These are phyloP conservation scores for Geotrichum reessii DNA, from an alignment of 1,139 yeast genomes.

Conservation along the genomic window DNA sequence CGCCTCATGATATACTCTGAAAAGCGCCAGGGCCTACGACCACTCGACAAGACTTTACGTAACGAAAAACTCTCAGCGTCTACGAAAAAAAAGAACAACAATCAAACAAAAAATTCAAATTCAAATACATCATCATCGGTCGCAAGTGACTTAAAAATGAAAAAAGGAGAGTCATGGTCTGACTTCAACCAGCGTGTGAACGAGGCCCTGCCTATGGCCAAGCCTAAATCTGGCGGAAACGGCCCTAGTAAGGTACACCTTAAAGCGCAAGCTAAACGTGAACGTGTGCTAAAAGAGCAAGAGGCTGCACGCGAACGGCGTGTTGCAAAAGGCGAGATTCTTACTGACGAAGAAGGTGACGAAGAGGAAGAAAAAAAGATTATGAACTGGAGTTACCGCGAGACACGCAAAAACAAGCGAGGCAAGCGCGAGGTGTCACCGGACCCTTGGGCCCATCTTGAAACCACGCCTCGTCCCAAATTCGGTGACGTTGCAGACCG, in stretches of 20 bases:
- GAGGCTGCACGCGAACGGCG: slow-evolving; percentile 17
- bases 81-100: background rate
- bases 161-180: slow-evolving; percentile 35
- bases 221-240: slow-evolving; percentile 25
- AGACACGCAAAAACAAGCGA: slow-evolving; percentile 3
- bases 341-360: slow-evolving; percentile 22
- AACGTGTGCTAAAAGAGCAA: slow-evolving; percentile 4
- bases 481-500: slow-evolving; percentile 41
- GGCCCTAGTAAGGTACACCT: slow-evolving; percentile 14
- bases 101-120: background rate
- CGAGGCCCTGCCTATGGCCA: slow-evolving; percentile 38
- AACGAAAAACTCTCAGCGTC: background rate
- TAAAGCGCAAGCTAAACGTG: slow-evolving; percentile 4
- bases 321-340: slow-evolving; percentile 16
- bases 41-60: slow-evolving; percentile 5
- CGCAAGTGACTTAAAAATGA: slow-evolving; percentile 24
- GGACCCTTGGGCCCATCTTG: slow-evolving; percentile 40
- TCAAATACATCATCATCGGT: slow-evolving; percentile 4
- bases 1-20: slow-evolving; percentile 30
- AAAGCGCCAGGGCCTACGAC: slow-evolving; percentile 20
- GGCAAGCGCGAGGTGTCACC: slow-evolving; percentile 34
- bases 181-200: slow-evolving; percentile 39
- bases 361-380: slow-evolving; percentile 27
- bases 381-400: slow-evolving; percentile 20
- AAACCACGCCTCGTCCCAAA: slow-evolving; percentile 31